These are phyloP conservation scores for Filobasidium uniguttulatum DNA, from an alignment of 1,284 basidiomycete species.

Conservation along the genomic window DNA sequence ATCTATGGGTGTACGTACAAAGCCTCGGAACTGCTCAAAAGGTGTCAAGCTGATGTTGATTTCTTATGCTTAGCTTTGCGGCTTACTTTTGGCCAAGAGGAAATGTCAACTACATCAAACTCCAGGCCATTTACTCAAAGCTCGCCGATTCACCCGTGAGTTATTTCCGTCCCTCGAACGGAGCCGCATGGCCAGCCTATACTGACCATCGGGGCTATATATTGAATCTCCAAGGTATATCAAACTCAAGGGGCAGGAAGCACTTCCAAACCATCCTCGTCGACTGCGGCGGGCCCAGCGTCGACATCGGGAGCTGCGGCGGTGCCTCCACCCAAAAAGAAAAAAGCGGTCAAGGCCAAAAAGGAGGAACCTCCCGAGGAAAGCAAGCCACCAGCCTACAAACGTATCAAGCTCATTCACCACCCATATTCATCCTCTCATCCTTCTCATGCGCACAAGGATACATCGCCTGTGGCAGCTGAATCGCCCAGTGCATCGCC, in stretches of 20 bases:
- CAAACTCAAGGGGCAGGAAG: too few species aligned
- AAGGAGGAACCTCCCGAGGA: too few species aligned
- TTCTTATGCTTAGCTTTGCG: conserved; percentile 51
- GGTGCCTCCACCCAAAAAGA: too few species aligned
- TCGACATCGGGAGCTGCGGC: too few species aligned
- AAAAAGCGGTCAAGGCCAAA: not conserved
- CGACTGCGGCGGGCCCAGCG: too few species aligned
- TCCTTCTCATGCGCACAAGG: too few species aligned
- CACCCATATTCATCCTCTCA: too few species aligned
- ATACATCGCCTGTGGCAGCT: not conserved
- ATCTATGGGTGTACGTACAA: conserved; percentile 78
- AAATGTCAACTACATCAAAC: conserved; percentile 67
- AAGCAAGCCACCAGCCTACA: not conserved
- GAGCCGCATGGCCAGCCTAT: too few species aligned
- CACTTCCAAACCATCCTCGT: too few species aligned
- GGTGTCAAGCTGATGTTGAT: conserved; percentile 8
- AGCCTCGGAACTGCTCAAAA: not conserved
- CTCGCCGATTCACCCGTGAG: conserved; percentile 39
- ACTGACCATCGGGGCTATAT: too few species aligned
- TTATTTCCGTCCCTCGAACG: not conserved
- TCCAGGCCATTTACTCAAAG: conserved; percentile 85
- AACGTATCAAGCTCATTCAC: not conserved
- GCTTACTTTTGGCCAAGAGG: conserved; percentile 96
- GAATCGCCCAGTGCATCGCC: not conserved
- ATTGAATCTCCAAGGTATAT: too few species aligned